Evolutionary conservation across 371 early-diverging fungal species (phyloP), one percentile per base, ranked within the genome.

Genomic region (Thermomucor indicae-seudaticae): DNA sequence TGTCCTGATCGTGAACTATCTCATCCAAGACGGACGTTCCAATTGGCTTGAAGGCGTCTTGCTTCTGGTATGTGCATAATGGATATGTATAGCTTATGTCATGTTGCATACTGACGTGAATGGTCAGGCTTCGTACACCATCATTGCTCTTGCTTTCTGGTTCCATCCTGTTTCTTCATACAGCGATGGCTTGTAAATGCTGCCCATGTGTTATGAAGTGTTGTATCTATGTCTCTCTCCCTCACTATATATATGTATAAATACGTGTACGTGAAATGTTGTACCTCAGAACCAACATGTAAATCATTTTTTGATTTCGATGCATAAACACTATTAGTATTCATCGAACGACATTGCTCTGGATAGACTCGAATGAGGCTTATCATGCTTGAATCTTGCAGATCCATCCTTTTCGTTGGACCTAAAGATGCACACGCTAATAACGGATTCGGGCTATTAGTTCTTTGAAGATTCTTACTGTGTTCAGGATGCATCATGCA

Each of bases 21-120:
- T 91, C 22, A 84, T 91, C 55, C 73, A 66, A 30, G 89, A 89
- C 64, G 88, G 89, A 19, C 70, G 75, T 44, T 86, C 86, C 23
- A 88, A 90, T 58, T 89, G 90, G 90, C 65, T 93, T 4, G 93
- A 93, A 68, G 94, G 95, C 5, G 60, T 72, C 27, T 70, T 93
- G 61, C 70, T 95, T 31, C 72, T 95, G 45, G 79, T 65, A 65
- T 47, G 49, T 49, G 0, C 0, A 19, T 17, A 17, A 10, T 44
- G 35, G 5, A 23, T 31, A 3, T 23, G 14, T 23, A 23, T 30
- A 29, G 31, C 14, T 20, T 19, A 25, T 19, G 12, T n/a, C 1
- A 10, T 14, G 30, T 24, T 14, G 4, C 25, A 40, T 47, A 11
- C 42, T 14, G n/a, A 23, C 19, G 25, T 31, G 16, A 16, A 4